Evolutionary conservation across 257 asterid genomes (phyloP), one percentile per base, ranked within the genome.

Genomic region (Jaltomata sinuosa): DNA sequence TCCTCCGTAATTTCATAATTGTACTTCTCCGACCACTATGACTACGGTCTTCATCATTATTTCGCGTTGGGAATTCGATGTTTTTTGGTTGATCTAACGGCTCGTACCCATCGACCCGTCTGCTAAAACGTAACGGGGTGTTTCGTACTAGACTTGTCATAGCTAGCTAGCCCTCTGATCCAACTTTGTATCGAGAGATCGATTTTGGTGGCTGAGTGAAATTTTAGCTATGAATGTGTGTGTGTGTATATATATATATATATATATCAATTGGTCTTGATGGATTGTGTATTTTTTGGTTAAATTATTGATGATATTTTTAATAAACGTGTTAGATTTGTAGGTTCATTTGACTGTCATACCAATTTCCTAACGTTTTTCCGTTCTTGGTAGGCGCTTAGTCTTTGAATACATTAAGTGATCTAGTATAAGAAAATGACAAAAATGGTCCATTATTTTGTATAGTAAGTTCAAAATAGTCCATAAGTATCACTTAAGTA

Each of bases 141-240:
- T 74, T 92, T 84, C 90, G 83, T 32, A 91, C 42, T n/a, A 89
- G 21, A 16, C 87, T 85, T 22, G 87, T 52, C 92, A 90, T 91
- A 2, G 8, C 16, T 90, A 2, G 8, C 16, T 90, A 0, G 1
- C 16, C 3, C 22, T 65, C 45, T 12, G 32, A 80, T 18, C 10
- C 53, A 7, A 5, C 5, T 40, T 38, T 10, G 54, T n/a, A 45
- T 15, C 12, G 16, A 16, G 61, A 27, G 81, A 32, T n/a, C n/a
- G n/a, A n/a, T 47, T 76, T 76, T 76, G 18, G 18, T 49, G n/a
- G 62, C 12, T 8, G 40, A 45, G 22, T n/a, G 22, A 15, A 64
- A 45, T 49, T 74, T 25, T 9, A 22, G 57, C 15, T 74, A 45
- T 29, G 22, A 3, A 32, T 8, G 7, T 14, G 10, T 42, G 10